These are phyloP conservation scores for Fragilaria crotonensis DNA, from an alignment of 108 stramenopile species.

Conservation along the genomic window DNA sequence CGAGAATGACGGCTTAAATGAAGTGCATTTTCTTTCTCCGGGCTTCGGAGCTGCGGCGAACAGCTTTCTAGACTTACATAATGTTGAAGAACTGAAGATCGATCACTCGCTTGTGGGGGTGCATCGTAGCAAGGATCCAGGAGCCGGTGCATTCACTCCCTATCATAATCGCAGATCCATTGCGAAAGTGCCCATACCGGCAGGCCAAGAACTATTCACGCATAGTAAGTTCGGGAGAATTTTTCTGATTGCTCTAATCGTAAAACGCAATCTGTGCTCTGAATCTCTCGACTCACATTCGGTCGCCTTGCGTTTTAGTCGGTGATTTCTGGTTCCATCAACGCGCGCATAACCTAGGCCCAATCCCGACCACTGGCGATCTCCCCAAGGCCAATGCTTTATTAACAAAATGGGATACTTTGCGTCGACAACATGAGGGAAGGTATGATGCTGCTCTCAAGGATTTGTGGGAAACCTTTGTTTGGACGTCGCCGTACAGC, in stretches of 20 bases:
- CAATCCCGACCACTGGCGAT: conserved; percentile 25
- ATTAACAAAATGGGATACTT: conserved; percentile 12
- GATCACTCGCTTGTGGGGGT: conserved; percentile 13
- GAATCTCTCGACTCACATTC: background rate
- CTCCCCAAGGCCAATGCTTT: conserved; percentile 17
- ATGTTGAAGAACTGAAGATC: conserved; percentile 22
- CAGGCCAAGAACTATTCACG: conserved; percentile 42
- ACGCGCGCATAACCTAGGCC: conserved; percentile 19
- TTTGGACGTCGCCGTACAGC: background rate
- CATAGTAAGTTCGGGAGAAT: background rate
- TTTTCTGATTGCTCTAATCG: too few relatives aligned
- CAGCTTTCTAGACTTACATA: conserved; percentile 30
- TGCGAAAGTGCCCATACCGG: conserved; percentile 8
- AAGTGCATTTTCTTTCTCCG: conserved; percentile 11
- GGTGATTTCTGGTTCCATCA: conserved; percentile 40
- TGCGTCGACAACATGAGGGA: background rate
- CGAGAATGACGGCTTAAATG: background rate
- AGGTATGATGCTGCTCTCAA: background rate
- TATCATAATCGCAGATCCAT: conserved; percentile 20
- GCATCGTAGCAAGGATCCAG: conserved; percentile 28
- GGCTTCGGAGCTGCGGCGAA: conserved; percentile 41
- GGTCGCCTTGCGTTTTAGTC: background rate
- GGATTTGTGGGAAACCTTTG: background rate
- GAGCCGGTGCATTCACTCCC: conserved; percentile 30
- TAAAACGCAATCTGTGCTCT: too few relatives aligned